Conservation (phyloP, 164 flowering plant species). For the Sedum album region DNA sequence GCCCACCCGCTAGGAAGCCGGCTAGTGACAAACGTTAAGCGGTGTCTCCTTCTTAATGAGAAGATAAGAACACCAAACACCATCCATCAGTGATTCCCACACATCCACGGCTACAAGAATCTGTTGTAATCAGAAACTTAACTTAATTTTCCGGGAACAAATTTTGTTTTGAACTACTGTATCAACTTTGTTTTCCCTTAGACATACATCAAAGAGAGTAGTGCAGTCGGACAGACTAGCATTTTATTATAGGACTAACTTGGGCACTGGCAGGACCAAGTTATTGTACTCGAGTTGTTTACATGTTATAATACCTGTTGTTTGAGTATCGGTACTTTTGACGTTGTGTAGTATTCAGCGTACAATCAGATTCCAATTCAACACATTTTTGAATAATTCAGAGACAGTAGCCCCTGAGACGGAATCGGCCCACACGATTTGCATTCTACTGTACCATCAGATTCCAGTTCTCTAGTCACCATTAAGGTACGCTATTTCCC, state of each 20-base stretch:
- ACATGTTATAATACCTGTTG: too few relatives aligned
- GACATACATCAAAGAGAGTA: not conserved
- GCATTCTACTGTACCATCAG: too few relatives aligned
- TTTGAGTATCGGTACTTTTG: too few relatives aligned
- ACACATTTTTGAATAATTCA: too few relatives aligned
- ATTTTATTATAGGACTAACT: too few relatives aligned
- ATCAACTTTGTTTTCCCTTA: not conserved
- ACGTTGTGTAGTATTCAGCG: too few relatives aligned
- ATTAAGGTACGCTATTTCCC: too few relatives aligned
- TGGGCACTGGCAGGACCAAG: not conserved
- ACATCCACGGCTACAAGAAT: not conserved
- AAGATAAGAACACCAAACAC: not conserved
- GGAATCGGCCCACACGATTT: too few relatives aligned
- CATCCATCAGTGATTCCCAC: not conserved
- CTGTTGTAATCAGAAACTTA: not conserved
- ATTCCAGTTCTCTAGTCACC: too few relatives aligned
- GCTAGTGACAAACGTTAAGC: conserved; percentile 56
- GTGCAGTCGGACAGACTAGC: not conserved
- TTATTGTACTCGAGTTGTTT: too few relatives aligned
- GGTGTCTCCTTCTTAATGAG: not conserved
- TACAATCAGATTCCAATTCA: too few relatives aligned
- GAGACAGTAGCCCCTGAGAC: too few relatives aligned
- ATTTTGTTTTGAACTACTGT: not conserved
- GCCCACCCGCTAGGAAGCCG: conserved; percentile 54
- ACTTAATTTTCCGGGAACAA: not conserved